These are phyloP conservation scores for Alternaria solani DNA, from an alignment of 2,329 filamentous ascomycete species.

Conservation along the genomic window DNA sequence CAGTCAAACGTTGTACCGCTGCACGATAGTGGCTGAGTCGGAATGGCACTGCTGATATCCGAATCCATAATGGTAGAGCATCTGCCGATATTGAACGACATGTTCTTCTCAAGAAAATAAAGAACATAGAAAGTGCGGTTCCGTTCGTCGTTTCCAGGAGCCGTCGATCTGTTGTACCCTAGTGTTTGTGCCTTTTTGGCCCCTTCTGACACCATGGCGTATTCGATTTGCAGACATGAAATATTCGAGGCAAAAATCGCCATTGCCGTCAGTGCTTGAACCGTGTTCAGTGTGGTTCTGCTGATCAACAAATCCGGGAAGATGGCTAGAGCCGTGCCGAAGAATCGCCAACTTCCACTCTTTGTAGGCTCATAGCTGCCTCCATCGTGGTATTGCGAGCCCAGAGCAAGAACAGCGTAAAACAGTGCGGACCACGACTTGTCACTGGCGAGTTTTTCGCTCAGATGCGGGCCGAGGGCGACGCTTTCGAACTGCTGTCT, in stretches of 20 bases:
- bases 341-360: background rate
- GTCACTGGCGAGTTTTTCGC: background rate
- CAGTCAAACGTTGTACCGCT: constrained; percentile 2
- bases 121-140: constrained; percentile 53
- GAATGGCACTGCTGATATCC: background rate
- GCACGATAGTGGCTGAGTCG: constrained; percentile 30
- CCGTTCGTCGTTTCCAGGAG: constrained; percentile 15
- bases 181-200: constrained; percentile 46
- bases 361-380: background rate
- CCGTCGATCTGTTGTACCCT: constrained; percentile 40
- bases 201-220: background rate
- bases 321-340: background rate
- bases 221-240: background rate
- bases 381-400: background rate
- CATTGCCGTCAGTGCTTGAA: background rate
- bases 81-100: constrained; percentile 41
- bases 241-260: background rate
- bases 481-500: background rate
- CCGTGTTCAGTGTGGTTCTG: background rate
- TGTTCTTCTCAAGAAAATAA: constrained; percentile 52
- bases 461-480: background rate
- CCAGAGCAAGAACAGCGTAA: background rate
- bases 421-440: background rate
- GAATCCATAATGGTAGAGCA: constrained; percentile 44
- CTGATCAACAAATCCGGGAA: background rate